Conservation (phyloP, 495 filamentous ascomycete species). For the Chaetomidium leptoderma region DNA sequence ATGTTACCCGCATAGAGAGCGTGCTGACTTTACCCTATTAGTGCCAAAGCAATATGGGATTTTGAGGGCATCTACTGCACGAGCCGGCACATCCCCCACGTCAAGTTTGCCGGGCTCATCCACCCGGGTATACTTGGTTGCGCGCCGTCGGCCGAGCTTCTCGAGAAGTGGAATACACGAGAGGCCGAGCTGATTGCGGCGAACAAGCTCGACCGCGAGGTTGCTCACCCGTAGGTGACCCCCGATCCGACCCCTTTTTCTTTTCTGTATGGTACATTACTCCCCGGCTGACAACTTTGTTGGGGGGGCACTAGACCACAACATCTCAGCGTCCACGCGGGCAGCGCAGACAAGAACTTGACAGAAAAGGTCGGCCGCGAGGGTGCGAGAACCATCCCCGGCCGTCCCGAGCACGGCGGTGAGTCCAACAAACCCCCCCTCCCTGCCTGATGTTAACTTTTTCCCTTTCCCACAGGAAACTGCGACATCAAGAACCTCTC, state of each 20-base stretch:
- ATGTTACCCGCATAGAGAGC: no score
- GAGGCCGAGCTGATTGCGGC: slow-evolving; percentile 74
- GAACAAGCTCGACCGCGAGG: slow-evolving; percentile 62
- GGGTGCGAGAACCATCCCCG: slow-evolving; percentile 85
- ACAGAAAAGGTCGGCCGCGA: slow-evolving; percentile 76
- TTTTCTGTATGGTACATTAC: not conserved
- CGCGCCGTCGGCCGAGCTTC: slow-evolving; percentile 67
- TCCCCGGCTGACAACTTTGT: not conserved
- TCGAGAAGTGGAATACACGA: slow-evolving; percentile 72
- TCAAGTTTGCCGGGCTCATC: slow-evolving; percentile 87
- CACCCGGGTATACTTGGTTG: slow-evolving; percentile 93
- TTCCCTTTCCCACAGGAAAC: slow-evolving; percentile 52
- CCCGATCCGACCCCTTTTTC: no score
- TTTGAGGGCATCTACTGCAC: slow-evolving; percentile 94
- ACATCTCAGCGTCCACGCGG: slow-evolving; percentile 66
- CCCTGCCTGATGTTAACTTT: slow-evolving; percentile 26
- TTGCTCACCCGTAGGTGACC: slow-evolving; percentile 65
- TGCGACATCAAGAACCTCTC: slow-evolving; percentile 86
- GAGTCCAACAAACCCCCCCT: slow-evolving; percentile 15
- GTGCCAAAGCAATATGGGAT: slow-evolving; percentile 96
- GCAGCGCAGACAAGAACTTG: slow-evolving; percentile 56
- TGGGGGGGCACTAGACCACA: slow-evolving; percentile 45
- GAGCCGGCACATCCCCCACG: slow-evolving; percentile 82
- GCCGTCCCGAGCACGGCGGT: slow-evolving; percentile 61
- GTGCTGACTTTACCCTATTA: no score